Evolutionary conservation across 73 alveolate species (phyloP).

Genomic region (Paramecium primaurelia): DNA sequence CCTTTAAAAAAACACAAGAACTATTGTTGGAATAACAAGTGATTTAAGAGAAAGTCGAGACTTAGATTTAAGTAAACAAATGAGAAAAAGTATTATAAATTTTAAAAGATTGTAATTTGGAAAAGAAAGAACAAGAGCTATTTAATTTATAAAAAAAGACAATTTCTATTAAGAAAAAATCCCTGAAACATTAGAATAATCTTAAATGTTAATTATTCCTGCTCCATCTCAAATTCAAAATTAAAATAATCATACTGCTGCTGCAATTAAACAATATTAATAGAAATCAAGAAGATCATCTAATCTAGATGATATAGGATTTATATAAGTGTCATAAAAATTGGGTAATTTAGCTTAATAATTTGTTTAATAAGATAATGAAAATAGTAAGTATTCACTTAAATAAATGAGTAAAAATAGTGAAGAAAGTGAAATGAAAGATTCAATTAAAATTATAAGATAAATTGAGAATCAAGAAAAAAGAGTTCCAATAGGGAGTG

Average conservation of each 20-base stretch:
- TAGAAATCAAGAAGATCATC: not conserved
- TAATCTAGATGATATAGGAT: not conserved
- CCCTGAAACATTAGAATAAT: not conserved
- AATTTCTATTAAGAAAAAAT: not conserved
- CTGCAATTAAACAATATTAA: not conserved
- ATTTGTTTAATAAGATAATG: not conserved
- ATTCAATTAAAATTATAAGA: not conserved
- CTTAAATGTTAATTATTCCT: not conserved
- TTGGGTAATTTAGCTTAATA: not conserved
- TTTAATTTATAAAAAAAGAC: not conserved
- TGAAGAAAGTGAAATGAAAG: not conserved
- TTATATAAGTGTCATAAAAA: not conserved
- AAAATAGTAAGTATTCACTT: not conserved
- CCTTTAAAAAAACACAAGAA: not conserved
- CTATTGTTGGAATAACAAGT: not conserved
- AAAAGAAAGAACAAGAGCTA: not conserved
- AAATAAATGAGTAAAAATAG: not conserved
- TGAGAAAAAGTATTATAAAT: not conserved
- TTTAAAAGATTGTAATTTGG: not conserved
- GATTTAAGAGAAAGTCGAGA: not conserved
- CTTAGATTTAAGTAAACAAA: not conserved
- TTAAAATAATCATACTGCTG: not conserved
- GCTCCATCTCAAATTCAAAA: not conserved
- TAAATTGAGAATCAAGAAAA: not conserved
- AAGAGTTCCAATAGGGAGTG: not conserved